Evolutionary conservation across 73 alveolate genomes (phyloP).

Genomic region (Durusdinium trenchii): DNA sequence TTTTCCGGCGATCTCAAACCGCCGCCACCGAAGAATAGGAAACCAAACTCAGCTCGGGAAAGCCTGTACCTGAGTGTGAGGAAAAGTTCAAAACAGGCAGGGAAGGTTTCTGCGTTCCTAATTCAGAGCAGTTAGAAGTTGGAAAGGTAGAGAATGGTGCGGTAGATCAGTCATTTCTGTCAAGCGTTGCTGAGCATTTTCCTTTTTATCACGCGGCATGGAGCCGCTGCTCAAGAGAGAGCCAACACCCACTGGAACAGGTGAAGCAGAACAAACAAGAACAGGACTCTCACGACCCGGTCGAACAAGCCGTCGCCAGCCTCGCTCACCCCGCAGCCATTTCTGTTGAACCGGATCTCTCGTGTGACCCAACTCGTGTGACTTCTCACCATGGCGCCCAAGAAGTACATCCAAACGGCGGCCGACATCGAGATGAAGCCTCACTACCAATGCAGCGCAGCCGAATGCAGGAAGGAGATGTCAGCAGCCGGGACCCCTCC

Average conservation of each 20-base stretch:
- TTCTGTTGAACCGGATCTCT: no score
- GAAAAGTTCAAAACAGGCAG: background rate
- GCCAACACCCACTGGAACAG: background rate
- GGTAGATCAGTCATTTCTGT: background rate
- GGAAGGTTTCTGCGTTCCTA: background rate
- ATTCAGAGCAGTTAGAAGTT: background rate
- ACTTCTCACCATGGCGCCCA: background rate
- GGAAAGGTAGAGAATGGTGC: background rate
- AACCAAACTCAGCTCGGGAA: background rate
- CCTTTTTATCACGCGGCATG: background rate
- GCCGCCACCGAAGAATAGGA: no score
- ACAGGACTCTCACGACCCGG: background rate
- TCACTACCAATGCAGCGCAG: background rate
- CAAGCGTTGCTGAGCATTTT: no score
- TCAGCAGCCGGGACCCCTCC: no score
- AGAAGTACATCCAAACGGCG: background rate
- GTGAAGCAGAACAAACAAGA: background rate
- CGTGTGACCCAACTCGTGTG: no score
- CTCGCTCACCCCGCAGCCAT: background rate
- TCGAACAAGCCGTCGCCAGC: background rate
- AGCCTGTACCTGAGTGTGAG: constrained; percentile 29
- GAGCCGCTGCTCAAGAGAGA: background rate
- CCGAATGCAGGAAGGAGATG: background rate
- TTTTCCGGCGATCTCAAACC: no score
- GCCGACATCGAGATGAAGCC: background rate